A percentile compares a stretch with the other conserved stretches of the same genome.
phyloP scores from a whole-genome alignment of 352 stramenopile genomes.

The Peronospora farinosa region DNA sequence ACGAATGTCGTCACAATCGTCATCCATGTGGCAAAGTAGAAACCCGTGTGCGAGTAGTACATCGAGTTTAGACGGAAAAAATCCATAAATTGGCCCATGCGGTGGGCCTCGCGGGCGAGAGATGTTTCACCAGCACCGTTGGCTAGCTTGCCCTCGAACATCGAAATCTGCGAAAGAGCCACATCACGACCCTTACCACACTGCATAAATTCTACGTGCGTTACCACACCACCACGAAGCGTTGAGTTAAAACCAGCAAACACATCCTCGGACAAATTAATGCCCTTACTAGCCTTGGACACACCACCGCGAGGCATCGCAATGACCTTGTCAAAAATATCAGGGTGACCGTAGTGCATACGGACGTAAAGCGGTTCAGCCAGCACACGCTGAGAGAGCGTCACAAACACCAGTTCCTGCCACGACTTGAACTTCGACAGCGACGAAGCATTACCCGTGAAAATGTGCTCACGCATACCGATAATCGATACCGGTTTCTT shows the following conservation, averaged over 20 bases:
- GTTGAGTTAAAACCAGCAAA: slow-evolving; percentile 74
- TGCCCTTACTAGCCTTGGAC: slow-evolving; percentile 72
- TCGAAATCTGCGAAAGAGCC: slow-evolving; percentile 70
- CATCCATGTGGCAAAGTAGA: slow-evolving; percentile 81
- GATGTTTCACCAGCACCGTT: slow-evolving; percentile 71
- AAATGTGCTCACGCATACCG: slow-evolving; percentile 82
- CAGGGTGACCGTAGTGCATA: slow-evolving; percentile 80
- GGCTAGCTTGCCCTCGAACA: slow-evolving; percentile 75
- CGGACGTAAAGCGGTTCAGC: slow-evolving; percentile 66
- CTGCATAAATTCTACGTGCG: slow-evolving; percentile 76
- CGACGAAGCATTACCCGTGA: slow-evolving; percentile 70
- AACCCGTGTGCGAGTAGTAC: slow-evolving; percentile 81
- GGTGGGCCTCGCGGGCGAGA: slow-evolving; percentile 63
- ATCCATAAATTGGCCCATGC: slow-evolving; percentile 77
- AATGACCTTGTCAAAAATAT: slow-evolving; percentile 79
- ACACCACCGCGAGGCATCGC: slow-evolving; percentile 63
- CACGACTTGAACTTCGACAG: slow-evolving; percentile 78
- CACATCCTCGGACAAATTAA: slow-evolving; percentile 80
- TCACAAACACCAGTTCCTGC: slow-evolving; percentile 78
- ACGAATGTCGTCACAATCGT: slow-evolving; percentile 78
- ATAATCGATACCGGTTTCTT: slow-evolving; percentile 75
- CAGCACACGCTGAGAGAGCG: slow-evolving; percentile 67
- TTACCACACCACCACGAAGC: slow-evolving; percentile 57
- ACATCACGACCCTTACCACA: slow-evolving; percentile 79
- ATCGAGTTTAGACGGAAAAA: slow-evolving; percentile 82